Base-by-base conservation (phyloP, 176 grass and related monocot genomes). In the Juncus effusus region DNA sequence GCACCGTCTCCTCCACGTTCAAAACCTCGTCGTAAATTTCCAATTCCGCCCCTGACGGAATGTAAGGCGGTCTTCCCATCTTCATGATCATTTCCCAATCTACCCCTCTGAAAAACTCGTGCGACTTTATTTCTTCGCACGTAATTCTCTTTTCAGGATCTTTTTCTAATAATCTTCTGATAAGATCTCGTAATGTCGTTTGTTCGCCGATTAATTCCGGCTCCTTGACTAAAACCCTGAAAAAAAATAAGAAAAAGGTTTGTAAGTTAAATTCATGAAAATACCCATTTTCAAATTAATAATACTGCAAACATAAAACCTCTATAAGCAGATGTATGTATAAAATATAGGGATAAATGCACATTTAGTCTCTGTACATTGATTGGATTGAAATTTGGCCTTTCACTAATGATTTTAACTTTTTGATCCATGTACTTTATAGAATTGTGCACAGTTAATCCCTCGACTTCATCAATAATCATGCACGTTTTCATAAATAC, bases 1-100 rank as follows among this genome's bases (percentile, higher is more conserved):
- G 80, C 7, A 99, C 95, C 13, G 85, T 76, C 66, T 84, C 84
- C 78, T 99, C 95, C 14, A 99, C 95, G 67, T 99, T 85, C 42
- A 99, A 79, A 15, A 15, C 64, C 68, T 84, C 76, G 16, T 7
- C 58, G 42, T 13, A 62, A 0, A 12, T 68, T 7, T 58, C 83
- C 14, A 58, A 58, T 4, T 61, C 65, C 40, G 35, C 47, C 74
- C 42, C 69, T 0, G 62, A 7, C 16, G 95, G 89, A 57, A 99
- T 99, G 68, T 78, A 94, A 2, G 95, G 95, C 42, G 95, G 95
- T 64, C 95, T 86, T 56, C 85, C 55, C 38, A 99, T 78, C 45
- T 61, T 52, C 14, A 87, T 79, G 44, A 99, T 80, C 67, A 67
- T 77, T 8, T 94, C 83, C 95, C 89, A 99, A 67, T 85, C 69